Evolutionary conservation across 257 asterid species (phyloP).

Genomic region (Solanum acaule): DNA sequence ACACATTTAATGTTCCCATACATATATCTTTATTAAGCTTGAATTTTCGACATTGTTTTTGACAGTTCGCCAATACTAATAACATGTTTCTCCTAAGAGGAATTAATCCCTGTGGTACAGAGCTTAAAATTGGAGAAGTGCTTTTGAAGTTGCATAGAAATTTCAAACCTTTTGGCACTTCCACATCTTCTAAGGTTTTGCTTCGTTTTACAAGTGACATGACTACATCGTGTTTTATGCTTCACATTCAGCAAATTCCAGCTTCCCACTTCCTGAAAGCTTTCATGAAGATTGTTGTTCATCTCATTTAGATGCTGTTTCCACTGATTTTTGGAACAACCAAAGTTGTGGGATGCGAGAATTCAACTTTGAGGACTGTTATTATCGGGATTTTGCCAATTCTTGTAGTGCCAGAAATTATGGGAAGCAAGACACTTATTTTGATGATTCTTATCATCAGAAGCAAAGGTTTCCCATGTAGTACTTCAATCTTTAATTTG

Average conservation of each 20-base stretch:
- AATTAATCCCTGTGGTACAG: neutral
- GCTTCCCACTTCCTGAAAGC: neutral
- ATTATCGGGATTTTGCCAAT: neutral
- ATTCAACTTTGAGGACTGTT: neutral
- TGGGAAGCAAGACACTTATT: neutral
- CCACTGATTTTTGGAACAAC: neutral
- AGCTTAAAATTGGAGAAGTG: neutral
- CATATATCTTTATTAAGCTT: neutral
- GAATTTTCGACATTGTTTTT: neutral
- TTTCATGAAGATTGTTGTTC: neutral
- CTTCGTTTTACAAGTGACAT: neutral
- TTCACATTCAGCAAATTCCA: neutral
- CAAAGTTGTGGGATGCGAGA: neutral
- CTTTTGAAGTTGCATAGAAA: neutral
- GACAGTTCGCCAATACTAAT: neutral
- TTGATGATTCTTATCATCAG: neutral
- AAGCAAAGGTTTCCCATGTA: neutral
- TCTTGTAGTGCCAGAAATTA: neutral
- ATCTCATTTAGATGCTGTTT: neutral
- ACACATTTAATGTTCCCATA: neutral
- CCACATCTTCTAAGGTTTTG: neutral
- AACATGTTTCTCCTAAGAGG: neutral
- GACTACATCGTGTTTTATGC: neutral
- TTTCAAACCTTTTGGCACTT: neutral
- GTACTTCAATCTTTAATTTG: neutral